Base-by-base conservation (phyloP, 139 green algal genomes). In the Auxenochlorella pyrenoidosa region DNA sequence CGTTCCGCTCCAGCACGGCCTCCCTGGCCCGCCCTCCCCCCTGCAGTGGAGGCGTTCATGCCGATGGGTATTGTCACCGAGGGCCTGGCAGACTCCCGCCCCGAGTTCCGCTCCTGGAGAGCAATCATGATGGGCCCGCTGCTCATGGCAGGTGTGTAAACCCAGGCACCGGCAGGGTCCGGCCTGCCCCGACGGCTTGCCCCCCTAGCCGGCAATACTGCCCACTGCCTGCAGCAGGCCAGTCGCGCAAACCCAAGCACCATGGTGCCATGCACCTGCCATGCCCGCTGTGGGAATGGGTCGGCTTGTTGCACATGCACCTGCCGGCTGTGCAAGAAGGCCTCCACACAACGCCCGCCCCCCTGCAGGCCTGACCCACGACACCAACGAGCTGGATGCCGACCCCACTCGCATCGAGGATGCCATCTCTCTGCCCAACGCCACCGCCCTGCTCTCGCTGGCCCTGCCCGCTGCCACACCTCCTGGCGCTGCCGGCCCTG, bases 111-210 rank as follows among this genome's bases (percentile, higher is more conserved):
- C 16, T n/a, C 8, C 30, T 43, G 86, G 38, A 88, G 80, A 70
- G 81, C 88, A 0, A 30, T 91, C 24, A 71, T 92, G 82, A 88
- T 92, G 68, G 90, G 90, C 1, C 90, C 90, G 0, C 68, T 90
- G 32, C 59, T 91, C n/a, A 91, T 93, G 86, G 90, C 86, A 28
- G 84, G 84, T 78, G 59, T 30, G 84, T 43, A 6, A 12, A 12
- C 47, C 47, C 12, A 12, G 12, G 47, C 47, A 58, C 12, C n/a
- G n/a, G n/a, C n/a, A n/a, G n/a, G n/a, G n/a, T n/a, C n/a, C n/a
- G n/a, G n/a, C n/a, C n/a, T n/a, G n/a, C n/a, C n/a, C n/a, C n/a
- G n/a, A n/a, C n/a, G n/a, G n/a, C n/a, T n/a, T n/a, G n/a, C n/a
- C n/a, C n/a, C n/a, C n/a, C n/a, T n/a, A n/a, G n/a, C n/a, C n/a